Conservation (phyloP, 2,329 filamentous ascomycete genomes). For the Stemphylium lycopersici region DNA sequence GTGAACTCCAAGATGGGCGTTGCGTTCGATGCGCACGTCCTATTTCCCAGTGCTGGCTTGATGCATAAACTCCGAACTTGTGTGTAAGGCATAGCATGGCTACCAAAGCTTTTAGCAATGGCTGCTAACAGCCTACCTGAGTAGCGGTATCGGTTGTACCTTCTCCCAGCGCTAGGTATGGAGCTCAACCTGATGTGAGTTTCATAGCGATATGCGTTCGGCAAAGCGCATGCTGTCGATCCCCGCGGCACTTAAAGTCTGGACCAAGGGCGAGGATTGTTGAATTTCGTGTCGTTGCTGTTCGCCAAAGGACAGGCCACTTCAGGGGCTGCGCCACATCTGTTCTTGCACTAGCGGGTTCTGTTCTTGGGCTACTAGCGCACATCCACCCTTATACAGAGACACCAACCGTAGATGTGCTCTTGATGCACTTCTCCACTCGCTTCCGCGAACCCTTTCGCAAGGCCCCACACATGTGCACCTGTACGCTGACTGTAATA, state of each 20-base stretch:
- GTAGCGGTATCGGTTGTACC: no score
- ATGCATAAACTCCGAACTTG: background rate
- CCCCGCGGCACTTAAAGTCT: background rate
- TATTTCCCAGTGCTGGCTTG: background rate
- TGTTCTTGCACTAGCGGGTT: slow-evolving; percentile 3
- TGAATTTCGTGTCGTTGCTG: slow-evolving; percentile 3
- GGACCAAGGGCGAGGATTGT: background rate
- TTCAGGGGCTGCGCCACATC: slow-evolving; percentile 16
- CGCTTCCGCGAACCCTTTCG: background rate
- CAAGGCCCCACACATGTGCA: slow-evolving; percentile 12
- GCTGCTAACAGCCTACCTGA: no score
- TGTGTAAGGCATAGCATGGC: background rate
- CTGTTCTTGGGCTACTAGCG: background rate
- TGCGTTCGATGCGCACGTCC: slow-evolving; percentile 3
- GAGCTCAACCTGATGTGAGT: background rate
- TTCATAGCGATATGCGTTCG: background rate
- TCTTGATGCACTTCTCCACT: background rate
- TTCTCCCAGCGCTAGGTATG: no score
- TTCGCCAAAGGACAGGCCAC: slow-evolving; percentile 18
- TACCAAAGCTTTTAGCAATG: background rate
- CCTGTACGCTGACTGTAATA: no score
- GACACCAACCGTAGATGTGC: slow-evolving; percentile 1
- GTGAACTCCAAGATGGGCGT: slow-evolving; percentile 8
- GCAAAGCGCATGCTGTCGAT: background rate
- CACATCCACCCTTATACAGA: slow-evolving; percentile 1